Conservation (phyloP, 176 grass and related monocot genomes). For the Carex pumila region DNA sequence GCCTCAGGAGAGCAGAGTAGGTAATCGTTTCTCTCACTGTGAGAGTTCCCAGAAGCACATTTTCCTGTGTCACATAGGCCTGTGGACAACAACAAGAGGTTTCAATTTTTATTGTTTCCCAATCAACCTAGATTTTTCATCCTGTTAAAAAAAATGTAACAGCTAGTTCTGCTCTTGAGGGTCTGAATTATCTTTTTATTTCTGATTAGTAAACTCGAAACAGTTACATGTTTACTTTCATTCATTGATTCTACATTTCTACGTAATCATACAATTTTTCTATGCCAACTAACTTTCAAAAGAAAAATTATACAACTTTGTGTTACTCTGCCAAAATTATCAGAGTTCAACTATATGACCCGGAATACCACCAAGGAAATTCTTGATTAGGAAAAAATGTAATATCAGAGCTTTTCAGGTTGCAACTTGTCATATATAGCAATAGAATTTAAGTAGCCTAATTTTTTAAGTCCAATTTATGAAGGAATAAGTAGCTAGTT, state of each 20-base stretch:
- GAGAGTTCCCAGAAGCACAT: conserved; percentile 74
- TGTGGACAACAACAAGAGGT: conserved; percentile 2
- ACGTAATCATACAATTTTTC: neutral
- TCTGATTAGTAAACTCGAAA: neutral
- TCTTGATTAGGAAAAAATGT: neutral
- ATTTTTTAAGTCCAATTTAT: neutral
- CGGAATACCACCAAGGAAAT: neutral
- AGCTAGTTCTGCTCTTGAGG: neutral
- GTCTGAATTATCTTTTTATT: neutral
- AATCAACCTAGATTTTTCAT: neutral
- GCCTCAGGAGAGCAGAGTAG: conserved; percentile 73
- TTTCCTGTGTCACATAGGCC: conserved; percentile 98
- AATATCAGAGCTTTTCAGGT: neutral
- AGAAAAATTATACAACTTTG: neutral
- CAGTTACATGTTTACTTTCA: neutral
- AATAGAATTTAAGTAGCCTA: neutral
- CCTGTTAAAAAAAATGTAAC: neutral
- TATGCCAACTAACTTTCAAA: neutral
- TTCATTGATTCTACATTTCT: neutral
- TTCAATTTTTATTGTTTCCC: neutral
- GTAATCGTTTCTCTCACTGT: conserved; percentile 77
- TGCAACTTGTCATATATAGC: neutral
- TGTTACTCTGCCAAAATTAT: neutral
- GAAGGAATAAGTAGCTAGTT: neutral
- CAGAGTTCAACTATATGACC: neutral